Evolutionary conservation across 768 basidiomycete species (phyloP).

Genomic region (Trametes cubensis): DNA sequence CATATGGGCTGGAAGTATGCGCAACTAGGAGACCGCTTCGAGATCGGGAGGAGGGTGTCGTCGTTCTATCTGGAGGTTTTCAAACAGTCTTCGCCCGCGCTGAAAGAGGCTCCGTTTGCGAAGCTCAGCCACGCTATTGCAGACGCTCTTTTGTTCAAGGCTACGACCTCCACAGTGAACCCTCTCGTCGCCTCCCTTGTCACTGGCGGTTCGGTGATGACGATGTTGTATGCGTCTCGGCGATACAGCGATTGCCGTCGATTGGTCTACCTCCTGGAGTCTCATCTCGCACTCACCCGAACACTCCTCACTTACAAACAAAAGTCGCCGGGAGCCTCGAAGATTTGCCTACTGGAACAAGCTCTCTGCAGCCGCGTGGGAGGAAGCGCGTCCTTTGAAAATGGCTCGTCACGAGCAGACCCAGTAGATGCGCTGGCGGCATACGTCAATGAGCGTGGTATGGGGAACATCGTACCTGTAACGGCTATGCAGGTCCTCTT

Average conservation of each 20-base stretch:
- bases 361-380: conserved; percentile 65
- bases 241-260: conserved; percentile 71
- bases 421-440: conserved; percentile 75
- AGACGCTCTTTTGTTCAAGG: conserved; percentile 72
- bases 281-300: conserved; percentile 63
- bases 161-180: conserved; percentile 78
- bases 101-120: conserved; percentile 60
- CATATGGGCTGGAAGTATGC: conserved; percentile 86
- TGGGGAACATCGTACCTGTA: conserved; percentile 61
- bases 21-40: conserved; percentile 80
- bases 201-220: conserved; percentile 59
- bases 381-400: conserved; percentile 49
- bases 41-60: conserved; percentile 72
- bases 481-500: conserved; percentile 71
- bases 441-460: conserved; percentile 66
- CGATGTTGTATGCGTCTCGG: conserved; percentile 60
- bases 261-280: conserved; percentile 68
- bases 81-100: conserved; percentile 56
- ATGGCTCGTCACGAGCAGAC: conserved; percentile 54
- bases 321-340: conserved; percentile 31
- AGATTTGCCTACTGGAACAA: conserved; percentile 71
- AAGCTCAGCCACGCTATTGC: conserved; percentile 63
- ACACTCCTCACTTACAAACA: conserved; percentile 69
- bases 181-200: conserved; percentile 76
- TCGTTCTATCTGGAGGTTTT: conserved; percentile 70